These are phyloP conservation scores for Diaporthe citri DNA, from an alignment of 2,329 filamentous ascomycete genomes.

Conservation along the genomic window DNA sequence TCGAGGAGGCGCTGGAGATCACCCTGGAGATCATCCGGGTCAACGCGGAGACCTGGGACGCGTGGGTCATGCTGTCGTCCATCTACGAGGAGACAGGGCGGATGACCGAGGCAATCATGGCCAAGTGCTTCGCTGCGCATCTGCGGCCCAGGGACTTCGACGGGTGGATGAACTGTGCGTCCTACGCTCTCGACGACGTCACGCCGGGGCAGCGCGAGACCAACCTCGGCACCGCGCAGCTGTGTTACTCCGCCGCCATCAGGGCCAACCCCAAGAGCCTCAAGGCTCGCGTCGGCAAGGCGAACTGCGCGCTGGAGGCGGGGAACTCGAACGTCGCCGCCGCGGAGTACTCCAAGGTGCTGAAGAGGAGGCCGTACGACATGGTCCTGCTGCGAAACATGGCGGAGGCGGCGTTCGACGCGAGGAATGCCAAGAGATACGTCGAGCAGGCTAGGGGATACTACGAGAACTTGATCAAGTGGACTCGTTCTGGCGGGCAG, in stretches of 20 bases:
- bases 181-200: constrained; percentile 64
- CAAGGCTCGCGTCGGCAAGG: constrained; percentile 71
- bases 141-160: constrained; percentile 71
- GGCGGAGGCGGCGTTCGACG: constrained; percentile 69
- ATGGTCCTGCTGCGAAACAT: constrained; percentile 67
- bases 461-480: constrained; percentile 62
- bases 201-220: constrained; percentile 61
- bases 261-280: constrained; percentile 68
- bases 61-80: constrained; percentile 72
- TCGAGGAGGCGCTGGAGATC: constrained; percentile 65
- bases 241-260: constrained; percentile 72
- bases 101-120: constrained; percentile 67
- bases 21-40: constrained; percentile 75
- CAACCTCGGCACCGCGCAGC: constrained; percentile 66
- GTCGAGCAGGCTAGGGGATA: constrained; percentile 59
- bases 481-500: constrained; percentile 52
- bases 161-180: constrained; percentile 71
- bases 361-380: constrained; percentile 66
- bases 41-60: constrained; percentile 75
- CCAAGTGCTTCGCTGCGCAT: constrained; percentile 72
- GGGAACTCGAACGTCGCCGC: constrained; percentile 67
- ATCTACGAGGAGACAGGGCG: constrained; percentile 73
- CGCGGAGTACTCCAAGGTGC: constrained; percentile 67
- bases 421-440: constrained; percentile 57
- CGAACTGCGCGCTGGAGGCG: constrained; percentile 67